Base-by-base conservation (phyloP, 495 filamentous ascomycete species). In the Podospora bellae-mahoneyi region DNA sequence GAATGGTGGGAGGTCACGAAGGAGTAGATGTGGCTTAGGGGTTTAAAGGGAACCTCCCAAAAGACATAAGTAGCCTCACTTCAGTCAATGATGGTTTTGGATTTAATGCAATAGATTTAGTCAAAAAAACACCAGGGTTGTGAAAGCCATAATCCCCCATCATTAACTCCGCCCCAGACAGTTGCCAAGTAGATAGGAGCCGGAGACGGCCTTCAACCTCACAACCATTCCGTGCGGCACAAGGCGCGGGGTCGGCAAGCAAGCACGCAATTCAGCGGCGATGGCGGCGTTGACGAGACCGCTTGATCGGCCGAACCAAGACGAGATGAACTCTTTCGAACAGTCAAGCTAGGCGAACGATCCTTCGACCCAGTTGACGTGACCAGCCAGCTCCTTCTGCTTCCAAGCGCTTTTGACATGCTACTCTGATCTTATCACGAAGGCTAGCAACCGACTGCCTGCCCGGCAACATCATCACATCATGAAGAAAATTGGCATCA, bases 1-100 rank as follows among this genome's bases (percentile, higher is more conserved):
- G 55, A 67, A 23, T 71, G 69, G 69, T 67, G 65, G 61, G 69
- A 28, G 44, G 39, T 3, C 6, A 16, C 15, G 9, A 16, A 48
- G 15, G 39, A 48, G 6, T 48, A 48, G 39, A 48, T 48, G 30
- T 32, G 7, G 7, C 4, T 7, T 7, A 32, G 30, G 30, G 30
- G 4, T 32, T 32, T 32, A 7, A 7, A 32, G 30, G 7, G 30
- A 32, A 7, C 0, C 30, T 32, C 30, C 7, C 30, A 32, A 32
- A 7, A 32, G 30, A 32, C 30, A 32, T 32, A 32, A 4, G 30
- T 7, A 32, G 7, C 4, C 30, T 32, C 30, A 32, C 30, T 32
- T 32, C 7, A 23, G 30, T 32, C 30, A 32, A 32, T 32, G 30
- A 32, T 32, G 30, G 7, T 6, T 32, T 32, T 5, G 7, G 30